Evolutionary conservation across 768 basidiomycete genomes (phyloP).

Genomic region (Heimioporus sp.): DNA sequence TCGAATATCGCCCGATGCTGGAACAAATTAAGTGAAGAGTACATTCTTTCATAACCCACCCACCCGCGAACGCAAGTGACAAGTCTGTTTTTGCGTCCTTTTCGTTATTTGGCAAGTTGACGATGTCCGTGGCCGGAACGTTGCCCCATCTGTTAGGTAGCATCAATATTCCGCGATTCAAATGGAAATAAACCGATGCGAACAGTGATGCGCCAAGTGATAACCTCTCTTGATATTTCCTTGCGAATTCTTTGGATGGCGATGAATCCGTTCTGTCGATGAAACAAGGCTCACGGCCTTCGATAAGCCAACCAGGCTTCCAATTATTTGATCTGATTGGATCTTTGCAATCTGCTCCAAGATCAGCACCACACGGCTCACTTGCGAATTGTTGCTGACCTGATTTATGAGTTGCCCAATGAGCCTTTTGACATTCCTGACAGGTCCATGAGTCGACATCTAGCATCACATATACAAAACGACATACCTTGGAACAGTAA

Average conservation of each 20-base stretch:
- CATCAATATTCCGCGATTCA: background rate
- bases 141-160: conserved; percentile 31
- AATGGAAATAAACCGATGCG: background rate
- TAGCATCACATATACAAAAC: background rate
- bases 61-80: conserved; percentile 25
- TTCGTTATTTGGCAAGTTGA: conserved; percentile 27
- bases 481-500: conserved; percentile 40
- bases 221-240: conserved; percentile 23
- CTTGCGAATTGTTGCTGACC: conserved; percentile 19
- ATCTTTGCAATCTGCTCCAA: conserved; percentile 22
- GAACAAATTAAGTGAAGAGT: background rate
- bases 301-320: conserved; percentile 21
- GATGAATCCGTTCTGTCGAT: conserved; percentile 6
- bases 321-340: conserved; percentile 16
- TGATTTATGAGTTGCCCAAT: conserved; percentile 40
- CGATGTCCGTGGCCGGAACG: conserved; percentile 32
- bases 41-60: background rate
- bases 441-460: background rate
- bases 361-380: background rate
- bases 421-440: conserved; percentile 41
- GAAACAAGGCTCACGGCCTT: conserved; percentile 23
- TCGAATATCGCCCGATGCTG: conserved; percentile 51
- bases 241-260: conserved; percentile 7
- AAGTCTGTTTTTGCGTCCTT: conserved; percentile 16
- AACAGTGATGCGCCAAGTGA: conserved; percentile 26